Conservation (phyloP, 179 eudicot genomes). For the Beta lomatogona region DNA sequence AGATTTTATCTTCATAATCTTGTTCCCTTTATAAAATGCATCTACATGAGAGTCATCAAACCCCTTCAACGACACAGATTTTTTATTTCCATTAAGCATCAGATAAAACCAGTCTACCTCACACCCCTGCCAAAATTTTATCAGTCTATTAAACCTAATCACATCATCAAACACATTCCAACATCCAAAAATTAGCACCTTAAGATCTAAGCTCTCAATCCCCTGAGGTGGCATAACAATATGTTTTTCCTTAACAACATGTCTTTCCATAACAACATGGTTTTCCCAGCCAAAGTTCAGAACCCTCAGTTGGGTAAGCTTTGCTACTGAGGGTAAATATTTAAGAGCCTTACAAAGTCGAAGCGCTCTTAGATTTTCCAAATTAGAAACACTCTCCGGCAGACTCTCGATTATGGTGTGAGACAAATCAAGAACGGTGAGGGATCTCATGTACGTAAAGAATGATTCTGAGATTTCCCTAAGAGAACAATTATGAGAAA, state of each 20-base stretch:
- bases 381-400: slow-evolving; percentile 21
- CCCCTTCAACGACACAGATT: accelerated
- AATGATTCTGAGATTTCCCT: slow-evolving; percentile 18
- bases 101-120: too few species aligned
- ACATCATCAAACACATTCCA: neutral
- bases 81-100: too few species aligned
- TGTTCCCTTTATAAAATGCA: too few species aligned
- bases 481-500: neutral
- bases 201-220: too few species aligned
- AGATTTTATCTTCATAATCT: neutral
- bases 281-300: neutral
- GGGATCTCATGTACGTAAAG: slow-evolving; percentile 24
- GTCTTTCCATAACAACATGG: neutral
- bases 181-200: too few species aligned
- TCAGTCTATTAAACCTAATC: slow-evolving; percentile 7
- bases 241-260: neutral
- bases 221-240: neutral
- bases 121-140: neutral
- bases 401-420: neutral
- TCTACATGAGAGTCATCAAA: accelerated
- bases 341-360: neutral
- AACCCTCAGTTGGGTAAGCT: slow-evolving; percentile 15
- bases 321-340: slow-evolving; percentile 21
- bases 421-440: slow-evolving; percentile 28
- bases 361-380: slow-evolving; percentile 19